These are phyloP conservation scores for Rhizopogon rudus DNA, from an alignment of 768 basidiomycete genomes.

Conservation along the genomic window DNA sequence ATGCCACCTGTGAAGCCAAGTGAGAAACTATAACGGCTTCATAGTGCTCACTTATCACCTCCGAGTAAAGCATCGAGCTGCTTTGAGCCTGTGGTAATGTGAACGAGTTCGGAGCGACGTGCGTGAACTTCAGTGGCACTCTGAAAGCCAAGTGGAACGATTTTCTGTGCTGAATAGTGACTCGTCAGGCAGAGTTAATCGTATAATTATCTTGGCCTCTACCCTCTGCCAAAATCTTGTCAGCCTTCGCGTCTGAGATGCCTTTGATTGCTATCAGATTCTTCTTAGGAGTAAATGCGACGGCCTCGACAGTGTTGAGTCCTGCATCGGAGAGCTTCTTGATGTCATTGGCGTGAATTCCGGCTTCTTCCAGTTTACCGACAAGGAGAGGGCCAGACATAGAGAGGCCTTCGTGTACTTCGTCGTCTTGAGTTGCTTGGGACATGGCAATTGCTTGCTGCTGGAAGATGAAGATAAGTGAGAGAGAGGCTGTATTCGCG, in stretches of 20 bases:
- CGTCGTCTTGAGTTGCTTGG: conserved; percentile 47
- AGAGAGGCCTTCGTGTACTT: conserved; percentile 46
- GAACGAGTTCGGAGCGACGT: conserved; percentile 89
- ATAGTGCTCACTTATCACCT: conserved; percentile 39
- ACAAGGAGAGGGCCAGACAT: conserved; percentile 82
- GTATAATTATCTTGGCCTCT: conserved; percentile 15
- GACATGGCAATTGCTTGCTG: conserved; percentile 25
- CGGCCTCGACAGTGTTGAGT: conserved; percentile 89
- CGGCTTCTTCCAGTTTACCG: conserved; percentile 80
- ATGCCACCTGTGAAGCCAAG: conserved; percentile 64
- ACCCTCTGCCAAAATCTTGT: conserved; percentile 94
- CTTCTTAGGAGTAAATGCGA: conserved; percentile 97
- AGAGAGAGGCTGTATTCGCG: neutral
- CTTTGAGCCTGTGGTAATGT: conserved; percentile 95
- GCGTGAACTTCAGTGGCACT: conserved; percentile 98
- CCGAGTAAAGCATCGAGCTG: conserved; percentile 94
- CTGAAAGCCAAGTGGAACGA: conserved; percentile 95
- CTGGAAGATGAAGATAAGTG: neutral
- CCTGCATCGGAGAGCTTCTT: conserved; percentile 94
- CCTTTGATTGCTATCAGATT: conserved; percentile 87
- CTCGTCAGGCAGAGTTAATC: conserved; percentile 9
- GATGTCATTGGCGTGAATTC: conserved; percentile 86
- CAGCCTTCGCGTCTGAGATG: conserved; percentile 95
- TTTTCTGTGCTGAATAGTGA: conserved; percentile 70
- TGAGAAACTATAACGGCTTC: conserved; percentile 5